Percentiles rank a stretch among this genome's conserved stretches.
Evolutionary conservation across 306 rosid genomes (phyloP).

Genomic region (Oxytropis ochrocephala): DNA sequence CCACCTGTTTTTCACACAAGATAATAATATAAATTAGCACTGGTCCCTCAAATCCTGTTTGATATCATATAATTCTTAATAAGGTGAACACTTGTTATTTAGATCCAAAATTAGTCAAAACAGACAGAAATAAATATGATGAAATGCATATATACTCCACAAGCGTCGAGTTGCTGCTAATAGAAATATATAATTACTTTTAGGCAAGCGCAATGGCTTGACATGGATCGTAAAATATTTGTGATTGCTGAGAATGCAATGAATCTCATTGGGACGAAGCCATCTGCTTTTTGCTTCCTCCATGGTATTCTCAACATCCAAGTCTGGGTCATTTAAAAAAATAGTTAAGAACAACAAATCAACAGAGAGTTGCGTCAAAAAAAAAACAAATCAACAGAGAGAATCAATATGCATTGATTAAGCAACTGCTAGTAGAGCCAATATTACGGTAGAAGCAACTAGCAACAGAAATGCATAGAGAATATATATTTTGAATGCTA

Average conservation of each 20-base stretch:
- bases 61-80: slow-evolving; percentile 5
- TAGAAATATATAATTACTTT: slow-evolving; percentile 49
- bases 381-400: slow-evolving; percentile 14
- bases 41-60: background rate
- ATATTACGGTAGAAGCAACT: background rate
- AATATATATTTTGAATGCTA: background rate
- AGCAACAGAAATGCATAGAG: background rate
- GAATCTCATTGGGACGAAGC: slow-evolving; percentile 99
- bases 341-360: slow-evolving; percentile 23
- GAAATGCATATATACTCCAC: slow-evolving; percentile 12
- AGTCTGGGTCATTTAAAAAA: slow-evolving; percentile 41
- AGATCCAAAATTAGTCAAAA: background rate
- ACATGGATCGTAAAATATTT: slow-evolving; percentile 67
- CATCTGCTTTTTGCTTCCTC: slow-evolving; percentile 82
- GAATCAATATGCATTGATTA: background rate
- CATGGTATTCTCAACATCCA: slow-evolving; percentile 54
- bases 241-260: slow-evolving; percentile 76
- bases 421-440: background rate
- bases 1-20: slow-evolving; percentile 63
- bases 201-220: slow-evolving; percentile 76
- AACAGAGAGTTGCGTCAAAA: no score
- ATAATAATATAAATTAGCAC: background rate
- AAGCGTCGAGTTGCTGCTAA: slow-evolving; percentile 2
- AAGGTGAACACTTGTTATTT: background rate
- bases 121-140: background rate